Evolutionary conservation across 2,329 filamentous ascomycete genomes (phyloP).

Genomic region (Pestalotiopsis sp.): DNA sequence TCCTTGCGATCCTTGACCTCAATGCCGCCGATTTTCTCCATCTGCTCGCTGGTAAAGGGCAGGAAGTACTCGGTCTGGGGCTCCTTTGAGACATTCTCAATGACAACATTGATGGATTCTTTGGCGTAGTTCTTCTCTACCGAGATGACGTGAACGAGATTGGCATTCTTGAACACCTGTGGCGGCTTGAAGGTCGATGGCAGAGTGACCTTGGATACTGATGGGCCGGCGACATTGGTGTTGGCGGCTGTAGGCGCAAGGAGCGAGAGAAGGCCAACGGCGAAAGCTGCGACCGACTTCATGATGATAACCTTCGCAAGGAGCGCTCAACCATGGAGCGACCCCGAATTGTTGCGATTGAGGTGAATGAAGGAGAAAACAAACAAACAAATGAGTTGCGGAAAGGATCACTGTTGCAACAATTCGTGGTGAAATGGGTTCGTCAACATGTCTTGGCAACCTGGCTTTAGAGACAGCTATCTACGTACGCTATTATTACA

Average conservation of each 20-base stretch:
- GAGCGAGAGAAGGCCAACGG: conserved; percentile 62
- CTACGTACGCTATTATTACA: conserved; percentile 3
- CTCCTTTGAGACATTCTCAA: conserved; percentile 81
- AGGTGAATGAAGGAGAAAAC: conserved; percentile 17
- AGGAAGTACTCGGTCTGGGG: conserved; percentile 90
- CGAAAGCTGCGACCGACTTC: conserved; percentile 53
- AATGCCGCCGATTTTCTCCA: conserved; percentile 79
- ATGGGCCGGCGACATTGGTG: conserved; percentile 31
- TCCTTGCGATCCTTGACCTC: conserved; percentile 95
- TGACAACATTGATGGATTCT: conserved; percentile 90
- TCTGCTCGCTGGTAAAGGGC: conserved; percentile 77
- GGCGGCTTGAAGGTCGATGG: conserved; percentile 78
- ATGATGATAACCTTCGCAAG: conserved; percentile 37
- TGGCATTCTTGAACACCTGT: conserved; percentile 91
- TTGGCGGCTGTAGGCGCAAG: conserved; percentile 49
- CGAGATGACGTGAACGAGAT: conserved; percentile 87
- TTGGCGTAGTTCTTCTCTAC: conserved; percentile 90
- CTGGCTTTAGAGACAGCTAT: conserved; percentile 19
- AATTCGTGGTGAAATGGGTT: conserved; percentile 6
- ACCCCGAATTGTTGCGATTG: conserved; percentile 21
- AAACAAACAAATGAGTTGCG: neutral
- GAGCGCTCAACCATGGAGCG: conserved; percentile 34
- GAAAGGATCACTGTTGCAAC: conserved; percentile 4
- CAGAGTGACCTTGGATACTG: conserved; percentile 61
- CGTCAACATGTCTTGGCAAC: conserved; percentile 5